Evolutionary conservation across 371 early-diverging fungal species (phyloP).

Genomic region (Polyrhizophydium stewartii): DNA sequence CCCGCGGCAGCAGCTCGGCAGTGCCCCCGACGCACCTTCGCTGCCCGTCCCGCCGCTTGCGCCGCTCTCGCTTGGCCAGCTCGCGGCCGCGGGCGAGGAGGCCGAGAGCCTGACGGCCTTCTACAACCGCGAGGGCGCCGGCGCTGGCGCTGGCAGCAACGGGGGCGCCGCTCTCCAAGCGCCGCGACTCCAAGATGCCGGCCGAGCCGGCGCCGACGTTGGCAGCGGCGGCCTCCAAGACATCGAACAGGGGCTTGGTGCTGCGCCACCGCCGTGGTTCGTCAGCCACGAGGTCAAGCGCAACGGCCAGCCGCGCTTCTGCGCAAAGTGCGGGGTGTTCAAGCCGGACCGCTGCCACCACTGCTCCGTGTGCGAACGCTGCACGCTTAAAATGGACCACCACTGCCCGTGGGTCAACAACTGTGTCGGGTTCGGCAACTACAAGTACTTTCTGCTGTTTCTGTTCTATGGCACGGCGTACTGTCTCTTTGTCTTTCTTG

Average conservation of each 20-base stretch:
- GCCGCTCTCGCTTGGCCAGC: background rate
- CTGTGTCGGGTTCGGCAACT: constrained; percentile 66
- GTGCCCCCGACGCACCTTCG: background rate
- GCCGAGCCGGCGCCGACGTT: background rate
- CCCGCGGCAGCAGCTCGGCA: constrained; percentile 11
- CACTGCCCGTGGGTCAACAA: constrained; percentile 58
- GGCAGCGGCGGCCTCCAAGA: background rate
- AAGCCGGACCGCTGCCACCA: constrained; percentile 67
- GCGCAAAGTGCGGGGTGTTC: constrained; percentile 57
- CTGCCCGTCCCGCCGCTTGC: background rate
- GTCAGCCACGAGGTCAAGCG: constrained; percentile 37
- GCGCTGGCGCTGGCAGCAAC: background rate
- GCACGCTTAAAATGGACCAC: constrained; percentile 17
- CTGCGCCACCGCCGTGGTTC: background rate
- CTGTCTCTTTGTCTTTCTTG: constrained; percentile 44
- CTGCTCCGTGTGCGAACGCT: constrained; percentile 55
- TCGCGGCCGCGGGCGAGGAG: background rate
- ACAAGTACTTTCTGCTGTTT: constrained; percentile 66
- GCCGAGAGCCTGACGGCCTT: background rate
- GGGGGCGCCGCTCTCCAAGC: background rate
- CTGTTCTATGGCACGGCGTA: constrained; percentile 50
- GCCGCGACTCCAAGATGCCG: background rate
- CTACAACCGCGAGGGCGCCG: background rate
- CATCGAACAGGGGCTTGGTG: background rate
- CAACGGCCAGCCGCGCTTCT: constrained; percentile 52